Evolutionary conservation across 495 filamentous ascomycete genomes (phyloP).

Genomic region (Copromyces sp.): DNA sequence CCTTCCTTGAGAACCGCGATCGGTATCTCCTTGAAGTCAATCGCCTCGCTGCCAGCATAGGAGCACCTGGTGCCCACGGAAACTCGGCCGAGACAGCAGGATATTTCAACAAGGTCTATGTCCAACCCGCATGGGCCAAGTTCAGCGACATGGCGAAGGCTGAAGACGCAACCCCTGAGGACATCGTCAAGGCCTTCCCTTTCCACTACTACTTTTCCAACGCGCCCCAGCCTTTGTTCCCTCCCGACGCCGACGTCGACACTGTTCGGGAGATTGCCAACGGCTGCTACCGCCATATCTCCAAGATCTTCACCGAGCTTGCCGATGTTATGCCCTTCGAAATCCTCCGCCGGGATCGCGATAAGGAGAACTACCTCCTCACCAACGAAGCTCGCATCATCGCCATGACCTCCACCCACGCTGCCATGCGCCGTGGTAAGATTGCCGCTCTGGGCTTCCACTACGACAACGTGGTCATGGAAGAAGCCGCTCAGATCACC

Average conservation of each 20-base stretch:
- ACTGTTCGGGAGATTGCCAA: slow-evolving; percentile 62
- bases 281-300: slow-evolving; percentile 85
- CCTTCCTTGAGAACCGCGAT: slow-evolving; percentile 82
- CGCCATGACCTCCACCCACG: slow-evolving; percentile 97
- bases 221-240: slow-evolving; percentile 78
- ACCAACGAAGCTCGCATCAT: slow-evolving; percentile 92
- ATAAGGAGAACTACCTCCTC: slow-evolving; percentile 91
- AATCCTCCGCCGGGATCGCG: slow-evolving; percentile 73
- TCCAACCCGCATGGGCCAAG: slow-evolving; percentile 78
- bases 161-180: slow-evolving; percentile 43
- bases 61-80: slow-evolving; percentile 81
- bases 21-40: slow-evolving; percentile 76
- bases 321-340: slow-evolving; percentile 94
- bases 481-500: slow-evolving; percentile 96
- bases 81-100: slow-evolving; percentile 93
- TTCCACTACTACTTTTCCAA: slow-evolving; percentile 85
- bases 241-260: slow-evolving; percentile 51
- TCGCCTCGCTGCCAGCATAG: slow-evolving; percentile 70
- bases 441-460: slow-evolving; percentile 88
- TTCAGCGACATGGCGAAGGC: slow-evolving; percentile 55
- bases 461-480: slow-evolving; percentile 97
- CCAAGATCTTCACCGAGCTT: slow-evolving; percentile 84
- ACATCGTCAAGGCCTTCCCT: slow-evolving; percentile 67
- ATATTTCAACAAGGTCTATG: slow-evolving; percentile 90
- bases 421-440: slow-evolving; percentile 90